Evolutionary conservation across 176 grass and related monocot genomes (phyloP).

Genomic region (Oropetium thomaeum): DNA sequence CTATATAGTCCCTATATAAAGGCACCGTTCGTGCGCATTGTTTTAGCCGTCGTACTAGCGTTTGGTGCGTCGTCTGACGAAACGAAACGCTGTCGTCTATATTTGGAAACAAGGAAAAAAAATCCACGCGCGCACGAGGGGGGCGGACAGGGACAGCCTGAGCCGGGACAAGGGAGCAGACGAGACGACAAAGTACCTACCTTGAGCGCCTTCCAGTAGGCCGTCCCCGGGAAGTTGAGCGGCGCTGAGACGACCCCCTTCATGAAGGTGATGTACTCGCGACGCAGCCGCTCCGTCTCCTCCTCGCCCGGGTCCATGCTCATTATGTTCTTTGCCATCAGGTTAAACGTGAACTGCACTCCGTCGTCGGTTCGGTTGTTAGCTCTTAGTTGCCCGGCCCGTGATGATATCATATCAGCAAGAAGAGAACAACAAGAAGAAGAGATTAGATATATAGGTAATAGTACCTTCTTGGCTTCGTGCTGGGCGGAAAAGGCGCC

Average conservation of each 20-base stretch:
- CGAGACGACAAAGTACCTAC: slow-evolving; percentile 9
- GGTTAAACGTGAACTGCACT: slow-evolving; percentile 90
- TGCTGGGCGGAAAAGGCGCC: slow-evolving; percentile 71
- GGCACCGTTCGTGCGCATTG: neutral
- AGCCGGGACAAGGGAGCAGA: too few relatives aligned
- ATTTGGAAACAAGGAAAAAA: slow-evolving; percentile 20
- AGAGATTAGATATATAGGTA: neutral
- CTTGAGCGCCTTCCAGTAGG: slow-evolving; percentile 93
- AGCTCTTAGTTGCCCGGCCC: neutral
- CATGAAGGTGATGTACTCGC: slow-evolving; percentile 97
- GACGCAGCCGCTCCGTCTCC: slow-evolving; percentile 78
- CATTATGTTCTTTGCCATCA: slow-evolving; percentile 99
- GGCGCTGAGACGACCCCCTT: slow-evolving; percentile 88
- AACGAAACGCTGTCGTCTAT: neutral
- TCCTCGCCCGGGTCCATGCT: slow-evolving; percentile 77
- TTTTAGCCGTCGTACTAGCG: too few relatives aligned
- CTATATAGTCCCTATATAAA: neutral
- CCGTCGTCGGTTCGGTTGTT: neutral
- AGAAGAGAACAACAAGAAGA: neutral
- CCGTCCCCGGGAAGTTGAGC: slow-evolving; percentile 86
- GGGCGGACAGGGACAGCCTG: neutral
- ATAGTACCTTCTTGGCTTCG: slow-evolving; percentile 84
- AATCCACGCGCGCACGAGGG: slow-evolving; percentile 1
- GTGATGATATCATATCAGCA: neutral
- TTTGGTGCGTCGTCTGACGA: slow-evolving; percentile 25